Conservation (phyloP, 495 filamentous ascomycete species). For the Podospora pseudoanserina region DNA sequence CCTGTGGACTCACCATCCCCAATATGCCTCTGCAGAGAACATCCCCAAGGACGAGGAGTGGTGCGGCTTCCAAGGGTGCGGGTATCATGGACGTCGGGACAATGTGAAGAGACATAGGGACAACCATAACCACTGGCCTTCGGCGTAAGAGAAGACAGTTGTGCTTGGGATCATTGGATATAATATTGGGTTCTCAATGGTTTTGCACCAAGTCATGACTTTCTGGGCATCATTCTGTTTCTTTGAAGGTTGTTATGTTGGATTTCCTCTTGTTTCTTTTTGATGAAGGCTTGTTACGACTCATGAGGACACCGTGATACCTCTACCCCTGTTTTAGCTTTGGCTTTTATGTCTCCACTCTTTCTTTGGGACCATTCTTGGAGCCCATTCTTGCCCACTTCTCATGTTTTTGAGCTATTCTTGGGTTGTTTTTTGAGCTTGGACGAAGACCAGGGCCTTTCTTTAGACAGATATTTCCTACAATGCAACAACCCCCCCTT, state of each 20-base stretch:
- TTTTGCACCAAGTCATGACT: too few relatives aligned
- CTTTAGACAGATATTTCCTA: not conserved
- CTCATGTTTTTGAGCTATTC: not conserved
- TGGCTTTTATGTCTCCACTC: conserved; percentile 1
- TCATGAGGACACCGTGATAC: not conserved
- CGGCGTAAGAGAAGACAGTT: not conserved
- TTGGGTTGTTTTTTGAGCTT: not conserved
- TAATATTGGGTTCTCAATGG: not conserved
- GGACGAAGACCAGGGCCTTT: not conserved
- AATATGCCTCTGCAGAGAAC: not conserved
- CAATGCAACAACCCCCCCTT: too few relatives aligned
- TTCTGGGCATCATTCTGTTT: not conserved
- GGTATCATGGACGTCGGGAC: conserved; percentile 17
- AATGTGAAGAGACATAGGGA: conserved; percentile 20
- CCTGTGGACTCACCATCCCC: conserved; percentile 19
- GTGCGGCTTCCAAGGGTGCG: conserved; percentile 15
- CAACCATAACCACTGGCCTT: not conserved
- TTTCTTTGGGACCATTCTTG: not conserved
- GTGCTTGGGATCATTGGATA: not conserved
- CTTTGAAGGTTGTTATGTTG: not conserved
- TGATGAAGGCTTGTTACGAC: not conserved
- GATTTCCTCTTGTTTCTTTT: not conserved
- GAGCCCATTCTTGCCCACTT: not conserved
- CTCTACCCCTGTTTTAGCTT: not conserved
- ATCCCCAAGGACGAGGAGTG: conserved; percentile 4